Evolutionary conservation across 148 eudicot genomes (phyloP), one percentile per base, ranked within the genome.

Genomic region (Chenopodium suecicum): DNA sequence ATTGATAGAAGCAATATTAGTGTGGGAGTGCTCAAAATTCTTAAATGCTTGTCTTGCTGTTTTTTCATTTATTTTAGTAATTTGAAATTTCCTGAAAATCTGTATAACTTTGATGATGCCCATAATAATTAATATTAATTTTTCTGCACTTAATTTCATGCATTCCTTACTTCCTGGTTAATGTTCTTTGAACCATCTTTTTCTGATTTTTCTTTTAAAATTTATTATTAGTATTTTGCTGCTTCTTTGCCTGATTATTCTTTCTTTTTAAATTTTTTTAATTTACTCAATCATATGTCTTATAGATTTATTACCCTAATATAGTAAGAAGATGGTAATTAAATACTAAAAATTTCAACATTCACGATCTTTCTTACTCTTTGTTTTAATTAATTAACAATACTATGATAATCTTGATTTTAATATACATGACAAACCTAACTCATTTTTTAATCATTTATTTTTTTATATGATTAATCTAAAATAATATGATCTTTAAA

Each of bases 21-120:
- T 52, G 74, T 81, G 83, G 79, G 60, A 81, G 79, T 81, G 79
- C 79, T 81, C 74, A 81, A 81, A 71, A 74, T 48, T 67, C 71
- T 81, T 74, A 54, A 81, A 75, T 81, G 79, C 66, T 31, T 74
- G 83, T 81, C 65, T 81, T 50, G 44, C 62, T 72, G 64, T 71
- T 31, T 74, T 74, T n/a, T 25, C 10, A 37, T 80, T 58, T 32
- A 5, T 19, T 54, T 44, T 73, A 48, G 77, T 5, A 4, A 23
- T 73, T 80, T 22, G 29, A 46, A 48, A 19, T 31, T 74, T 75
- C 47, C 60, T 75, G 50, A 74, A 65, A 74, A 46, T 48, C 56
- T 67, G 31, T 14, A 58, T 19, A 50, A 41, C 7, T 71, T 71
- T 71, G 48, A 44, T 72, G 72, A 69, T 80, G 64, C 25, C 25